Conservation (phyloP, 2,329 filamentous ascomycete species). For the Mollisiaceae sp. region DNA sequence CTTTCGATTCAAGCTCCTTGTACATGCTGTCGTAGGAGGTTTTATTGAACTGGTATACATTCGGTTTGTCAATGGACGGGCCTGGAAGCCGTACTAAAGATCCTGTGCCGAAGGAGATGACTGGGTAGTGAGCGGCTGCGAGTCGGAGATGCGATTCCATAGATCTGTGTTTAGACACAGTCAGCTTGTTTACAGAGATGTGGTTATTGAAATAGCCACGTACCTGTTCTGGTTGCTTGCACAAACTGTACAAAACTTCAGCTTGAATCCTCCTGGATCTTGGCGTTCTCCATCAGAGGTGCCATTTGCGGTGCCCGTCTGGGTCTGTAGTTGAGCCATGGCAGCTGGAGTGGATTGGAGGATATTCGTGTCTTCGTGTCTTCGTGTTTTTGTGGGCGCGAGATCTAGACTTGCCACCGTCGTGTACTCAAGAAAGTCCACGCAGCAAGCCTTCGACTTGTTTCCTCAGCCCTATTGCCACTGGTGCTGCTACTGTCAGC, state of each 20-base stretch:
- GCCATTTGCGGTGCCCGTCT: constrained; percentile 27
- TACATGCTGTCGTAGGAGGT: constrained; percentile 96
- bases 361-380: constrained; percentile 22
- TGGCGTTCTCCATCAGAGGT: constrained; percentile 32
- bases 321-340: constrained; percentile 29
- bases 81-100: constrained; percentile 93
- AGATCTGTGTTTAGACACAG: constrained; percentile 57
- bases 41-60: constrained; percentile 97
- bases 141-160: constrained; percentile 99
- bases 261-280: constrained; percentile 68
- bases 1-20: constrained; percentile 85
- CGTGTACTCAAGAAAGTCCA: constrained; percentile 10
- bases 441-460: neutral
- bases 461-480: constrained; percentile 9
- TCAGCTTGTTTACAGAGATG: constrained; percentile 15
- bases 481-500: constrained; percentile 17
- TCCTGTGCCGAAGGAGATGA: constrained; percentile 96
- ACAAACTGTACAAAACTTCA: constrained; percentile 98
- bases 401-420: constrained; percentile 10
- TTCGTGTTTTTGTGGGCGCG: constrained; percentile 24
- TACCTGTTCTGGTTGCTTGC: constrained; percentile 97
- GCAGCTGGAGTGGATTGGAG: constrained; percentile 14
- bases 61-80: constrained; percentile 88
- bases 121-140: constrained; percentile 85
- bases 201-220: constrained; percentile 7